Evolutionary conservation across 345 rosid species (phyloP).

Genomic region (Pelargonium nanum): DNA sequence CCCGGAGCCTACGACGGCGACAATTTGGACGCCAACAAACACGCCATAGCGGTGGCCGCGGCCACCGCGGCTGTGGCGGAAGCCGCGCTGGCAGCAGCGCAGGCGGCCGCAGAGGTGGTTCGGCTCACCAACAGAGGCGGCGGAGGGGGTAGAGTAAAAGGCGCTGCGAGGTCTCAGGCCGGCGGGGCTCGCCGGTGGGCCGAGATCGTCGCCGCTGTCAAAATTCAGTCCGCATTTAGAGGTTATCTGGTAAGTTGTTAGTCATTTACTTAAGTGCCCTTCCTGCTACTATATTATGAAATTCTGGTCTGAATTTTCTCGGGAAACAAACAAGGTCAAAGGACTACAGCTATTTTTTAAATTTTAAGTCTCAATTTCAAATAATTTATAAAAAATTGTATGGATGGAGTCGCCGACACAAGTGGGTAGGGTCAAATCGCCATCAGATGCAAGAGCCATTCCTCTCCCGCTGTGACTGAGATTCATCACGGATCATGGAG

Average conservation of each 20-base stretch:
- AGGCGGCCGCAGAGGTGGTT: conserved; percentile 92
- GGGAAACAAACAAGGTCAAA: not conserved
- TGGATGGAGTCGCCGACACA: not conserved
- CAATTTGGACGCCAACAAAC: conserved; percentile 50
- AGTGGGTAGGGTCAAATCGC: not conserved
- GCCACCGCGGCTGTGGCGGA: conserved; percentile 89
- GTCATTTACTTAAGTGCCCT: not conserved
- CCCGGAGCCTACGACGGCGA: conserved; percentile 13
- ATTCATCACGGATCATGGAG: not conserved
- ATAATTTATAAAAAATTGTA: too few relatives aligned
- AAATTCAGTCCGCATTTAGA: conserved; percentile 81
- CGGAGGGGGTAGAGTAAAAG: conserved; percentile 11
- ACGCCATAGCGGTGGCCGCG: conserved; percentile 82
- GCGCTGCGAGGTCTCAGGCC: conserved; percentile 12
- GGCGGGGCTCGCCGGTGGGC: conserved; percentile 21
- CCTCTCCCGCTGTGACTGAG: not conserved
- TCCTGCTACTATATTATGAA: too few relatives aligned
- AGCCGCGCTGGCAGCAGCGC: conserved; percentile 85
- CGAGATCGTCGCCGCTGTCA: conserved; percentile 35
- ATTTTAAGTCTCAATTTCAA: not conserved
- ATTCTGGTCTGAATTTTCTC: not conserved
- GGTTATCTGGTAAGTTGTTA: conserved; percentile 73
- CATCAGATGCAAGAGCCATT: not conserved
- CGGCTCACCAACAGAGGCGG: conserved; percentile 52
- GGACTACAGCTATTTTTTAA: not conserved